A percentile compares a stretch with the other conserved stretches of the same genome.
Evolutionary conservation across 352 stramenopile species (phyloP).

Genomic region (Thalassiosira mediterranea): DNA sequence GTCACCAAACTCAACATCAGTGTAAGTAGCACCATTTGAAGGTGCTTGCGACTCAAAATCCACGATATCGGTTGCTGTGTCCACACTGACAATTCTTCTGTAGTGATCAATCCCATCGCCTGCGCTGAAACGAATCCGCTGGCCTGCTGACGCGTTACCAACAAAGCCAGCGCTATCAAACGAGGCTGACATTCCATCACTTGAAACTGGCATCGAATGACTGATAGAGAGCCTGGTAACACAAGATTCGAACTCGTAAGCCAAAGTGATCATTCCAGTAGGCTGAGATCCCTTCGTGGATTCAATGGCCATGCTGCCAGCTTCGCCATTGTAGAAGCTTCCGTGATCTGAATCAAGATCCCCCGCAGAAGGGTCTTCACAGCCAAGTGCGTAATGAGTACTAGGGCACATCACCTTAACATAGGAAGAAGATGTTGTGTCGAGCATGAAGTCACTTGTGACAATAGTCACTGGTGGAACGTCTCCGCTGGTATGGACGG

Average conservation of each 20-base stretch:
- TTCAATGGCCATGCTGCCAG: slow-evolving; percentile 55
- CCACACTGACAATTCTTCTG: slow-evolving; percentile 42
- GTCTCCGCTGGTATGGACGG: slow-evolving; percentile 86
- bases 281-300: slow-evolving; percentile 79
- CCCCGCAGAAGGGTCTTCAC: slow-evolving; percentile 37
- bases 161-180: slow-evolving; percentile 55
- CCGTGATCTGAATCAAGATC: slow-evolving; percentile 52
- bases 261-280: slow-evolving; percentile 75
- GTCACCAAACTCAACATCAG: slow-evolving; percentile 70
- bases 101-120: slow-evolving; percentile 64
- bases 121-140: slow-evolving; percentile 63
- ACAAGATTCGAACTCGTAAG: slow-evolving; percentile 82
- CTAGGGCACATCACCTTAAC: slow-evolving; percentile 48
- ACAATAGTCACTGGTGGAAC: slow-evolving; percentile 81
- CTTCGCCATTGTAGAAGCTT: slow-evolving; percentile 58
- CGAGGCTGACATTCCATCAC: slow-evolving; percentile 55
- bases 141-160: slow-evolving; percentile 23
- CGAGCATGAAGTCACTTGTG: slow-evolving; percentile 51
- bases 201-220: slow-evolving; percentile 53
- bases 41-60: slow-evolving; percentile 42
- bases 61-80: slow-evolving; percentile 34
- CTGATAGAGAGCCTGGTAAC: slow-evolving; percentile 31
- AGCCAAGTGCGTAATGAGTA: slow-evolving; percentile 40
- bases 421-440: slow-evolving; percentile 51
- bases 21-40: slow-evolving; percentile 44